Evolutionary conservation across 2,329 filamentous ascomycete genomes (phyloP), one percentile per base, ranked within the genome.

Genomic region (Dactylellina parvicollis): DNA sequence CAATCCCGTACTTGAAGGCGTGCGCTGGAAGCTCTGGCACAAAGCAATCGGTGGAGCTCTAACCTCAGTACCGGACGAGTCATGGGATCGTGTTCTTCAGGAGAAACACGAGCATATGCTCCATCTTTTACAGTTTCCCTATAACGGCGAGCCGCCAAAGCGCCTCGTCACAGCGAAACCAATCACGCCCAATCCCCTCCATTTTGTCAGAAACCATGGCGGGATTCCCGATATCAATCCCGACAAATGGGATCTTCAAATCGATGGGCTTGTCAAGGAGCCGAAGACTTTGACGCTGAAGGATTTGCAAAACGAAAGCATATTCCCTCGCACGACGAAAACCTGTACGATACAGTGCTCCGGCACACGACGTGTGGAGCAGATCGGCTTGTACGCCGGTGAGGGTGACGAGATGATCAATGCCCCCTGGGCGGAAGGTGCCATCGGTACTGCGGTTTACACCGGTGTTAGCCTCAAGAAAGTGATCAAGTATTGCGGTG

Each of bases 131-230:
- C 84, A 88, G 61, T 89, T 89, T 69, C 87, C 87, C 0, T 89
- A 88, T 78, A 89, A 89, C 38, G 87, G 86, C 0, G 87, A 89
- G 73, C 84, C 87, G 0, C 86, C 86, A 0, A 85, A 88, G 74
- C 82, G 85, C 1, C 81, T 90, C 0, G 83, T 88, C 0, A 83
- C 84, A 0, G 83, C 83, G 14, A 83, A 85, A 20, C 76, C 79
- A 0, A 83, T 91, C 38, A 92, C 89, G 0, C 81, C 84, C 0
- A 92, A 90, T 72, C 76, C 81, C 2, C 81, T 85, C n/a, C 86
- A 88, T 75, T 92, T 90, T 75, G 86, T 92, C 0, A 83, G 89
- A 5, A 92, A 92, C 70, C 89, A 92, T 74, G 89, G 89, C 8
- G 89, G 89, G 0, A 87, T 92, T 16, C 90, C 90, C 0, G 81